Evolutionary conservation across 441 rosid species (phyloP).

Genomic region (Erysimum cheiri): DNA sequence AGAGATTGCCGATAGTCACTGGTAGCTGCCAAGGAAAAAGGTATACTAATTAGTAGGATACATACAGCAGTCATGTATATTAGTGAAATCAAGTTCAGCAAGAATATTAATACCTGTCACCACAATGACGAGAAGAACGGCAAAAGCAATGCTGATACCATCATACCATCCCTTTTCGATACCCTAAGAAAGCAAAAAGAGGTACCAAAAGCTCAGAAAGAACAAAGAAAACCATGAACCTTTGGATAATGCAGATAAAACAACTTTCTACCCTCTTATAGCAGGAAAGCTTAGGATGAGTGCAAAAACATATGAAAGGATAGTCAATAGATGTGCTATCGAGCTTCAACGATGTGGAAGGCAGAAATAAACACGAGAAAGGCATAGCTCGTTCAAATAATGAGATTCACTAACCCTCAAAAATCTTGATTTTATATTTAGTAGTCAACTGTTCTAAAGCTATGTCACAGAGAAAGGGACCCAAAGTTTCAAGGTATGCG

Average conservation of each 20-base stretch:
- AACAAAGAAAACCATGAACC: slow-evolving; percentile 3
- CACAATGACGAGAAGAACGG: slow-evolving; percentile 88
- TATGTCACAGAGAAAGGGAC: slow-evolving; percentile 16
- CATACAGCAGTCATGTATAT: slow-evolving; percentile 20
- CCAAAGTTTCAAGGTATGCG: slow-evolving; percentile 15
- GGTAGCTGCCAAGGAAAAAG: slow-evolving; percentile 65
- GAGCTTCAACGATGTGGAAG: slow-evolving; percentile 13
- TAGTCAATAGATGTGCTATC: slow-evolving; percentile 1
- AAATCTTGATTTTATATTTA: slow-evolving; percentile 1
- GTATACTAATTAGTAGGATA: slow-evolving; percentile 14
- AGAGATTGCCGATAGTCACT: slow-evolving; percentile 98
- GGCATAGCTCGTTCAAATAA: slow-evolving; percentile 1
- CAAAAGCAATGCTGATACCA: slow-evolving; percentile 99
- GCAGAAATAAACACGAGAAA: slow-evolving; percentile 5
- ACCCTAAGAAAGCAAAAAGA: slow-evolving; percentile 60
- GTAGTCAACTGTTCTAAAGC: slow-evolving; percentile 13
- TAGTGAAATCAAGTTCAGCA: slow-evolving; percentile 24
- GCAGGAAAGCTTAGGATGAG: slow-evolving; percentile 17
- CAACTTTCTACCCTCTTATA: slow-evolving; percentile 10
- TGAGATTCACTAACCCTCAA: slow-evolving; percentile 1
- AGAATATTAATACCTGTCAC: slow-evolving; percentile 74
- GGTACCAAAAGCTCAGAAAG: slow-evolving; percentile 22
- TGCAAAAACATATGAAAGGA: slow-evolving; percentile 12
- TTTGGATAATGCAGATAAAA: slow-evolving; percentile 25
- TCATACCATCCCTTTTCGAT: slow-evolving; percentile 96